These are phyloP conservation scores for Fusarium brachygibbosum DNA, from an alignment of 2,329 filamentous ascomycete genomes.

Conservation along the genomic window DNA sequence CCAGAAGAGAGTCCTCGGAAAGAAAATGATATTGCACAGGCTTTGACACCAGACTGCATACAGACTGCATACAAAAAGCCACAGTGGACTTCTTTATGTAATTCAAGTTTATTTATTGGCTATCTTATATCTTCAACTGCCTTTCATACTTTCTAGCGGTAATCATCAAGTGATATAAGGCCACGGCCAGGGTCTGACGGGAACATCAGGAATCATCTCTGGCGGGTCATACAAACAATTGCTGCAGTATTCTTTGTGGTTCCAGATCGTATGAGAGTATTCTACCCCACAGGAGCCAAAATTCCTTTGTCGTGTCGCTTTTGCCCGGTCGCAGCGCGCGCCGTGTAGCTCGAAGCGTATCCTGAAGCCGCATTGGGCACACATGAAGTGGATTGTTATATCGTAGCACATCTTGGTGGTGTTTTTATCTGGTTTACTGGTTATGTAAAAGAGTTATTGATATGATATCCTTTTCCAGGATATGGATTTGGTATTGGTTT, in stretches of 20 bases:
- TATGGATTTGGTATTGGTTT: no score
- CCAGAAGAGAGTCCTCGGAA: no score
- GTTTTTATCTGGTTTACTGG: no score
- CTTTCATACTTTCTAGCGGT: not conserved
- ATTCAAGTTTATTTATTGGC: no score
- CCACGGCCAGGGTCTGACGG: not conserved
- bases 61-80: no score
- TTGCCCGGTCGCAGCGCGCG: not conserved
- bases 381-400: not conserved
- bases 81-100: no score
- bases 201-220: not conserved
- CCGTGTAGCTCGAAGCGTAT: not conserved
- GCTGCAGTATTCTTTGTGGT: not conserved
- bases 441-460: no score
- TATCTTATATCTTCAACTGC: no score
- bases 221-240: not conserved
- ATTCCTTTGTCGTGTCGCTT: not conserved
- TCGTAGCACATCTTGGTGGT: not conserved
- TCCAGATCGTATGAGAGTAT: not conserved
- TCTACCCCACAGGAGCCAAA: not conserved
- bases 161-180: not conserved
- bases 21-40: no score
- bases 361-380: not conserved
- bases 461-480: no score
- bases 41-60: no score